Percentiles rank a stretch among this genome's conserved stretches.
These are phyloP conservation scores for Pythium dissimile DNA, from an alignment of 352 stramenopile genomes.

Conservation along the genomic window DNA sequence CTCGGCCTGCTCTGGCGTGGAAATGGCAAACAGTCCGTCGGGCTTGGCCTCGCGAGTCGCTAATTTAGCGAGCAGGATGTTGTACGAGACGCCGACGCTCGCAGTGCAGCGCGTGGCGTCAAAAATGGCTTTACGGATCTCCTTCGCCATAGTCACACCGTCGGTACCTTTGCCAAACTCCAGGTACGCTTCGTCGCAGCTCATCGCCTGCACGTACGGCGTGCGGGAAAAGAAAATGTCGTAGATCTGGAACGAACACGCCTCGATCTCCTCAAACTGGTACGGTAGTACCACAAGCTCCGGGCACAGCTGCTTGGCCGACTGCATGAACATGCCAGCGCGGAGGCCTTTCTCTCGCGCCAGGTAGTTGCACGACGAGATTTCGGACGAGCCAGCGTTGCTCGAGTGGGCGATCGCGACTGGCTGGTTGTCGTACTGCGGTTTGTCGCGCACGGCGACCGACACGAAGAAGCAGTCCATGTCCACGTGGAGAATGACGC, in stretches of 20 bases:
- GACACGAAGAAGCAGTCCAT: constrained; percentile 98
- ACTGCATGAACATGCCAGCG: constrained; percentile 94
- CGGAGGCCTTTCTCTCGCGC: constrained; percentile 88
- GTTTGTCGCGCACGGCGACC: constrained; percentile 84
- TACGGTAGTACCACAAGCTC: constrained; percentile 93
- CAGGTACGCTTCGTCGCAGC: constrained; percentile 95
- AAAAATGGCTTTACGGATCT: constrained; percentile 65
- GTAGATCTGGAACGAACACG: constrained; percentile 92
- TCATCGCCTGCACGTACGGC: constrained; percentile 91
- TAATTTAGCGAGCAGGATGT: constrained; percentile 93
- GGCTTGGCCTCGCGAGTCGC: constrained; percentile 93
- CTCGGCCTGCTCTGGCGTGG: constrained; percentile 36
- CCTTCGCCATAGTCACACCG: constrained; percentile 61
- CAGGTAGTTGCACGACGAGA: constrained; percentile 96
- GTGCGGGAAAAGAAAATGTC: constrained; percentile 87
- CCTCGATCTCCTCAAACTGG: constrained; percentile 89
- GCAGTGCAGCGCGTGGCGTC: constrained; percentile 87
- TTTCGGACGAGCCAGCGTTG: constrained; percentile 81
- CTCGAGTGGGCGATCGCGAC: constrained; percentile 90
- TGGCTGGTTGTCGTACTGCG: constrained; percentile 65
- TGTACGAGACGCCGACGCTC: constrained; percentile 91
- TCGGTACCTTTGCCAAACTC: constrained; percentile 72
- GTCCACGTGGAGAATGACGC: constrained; percentile 94
- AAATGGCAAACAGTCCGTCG: constrained; percentile 77
- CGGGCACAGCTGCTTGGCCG: constrained; percentile 88